A percentile compares a stretch with the other conserved stretches of the same genome.
phyloP scores from a whole-genome alignment of 768 basidiomycete genomes.

The Agaricus sinodeliciosus region DNA sequence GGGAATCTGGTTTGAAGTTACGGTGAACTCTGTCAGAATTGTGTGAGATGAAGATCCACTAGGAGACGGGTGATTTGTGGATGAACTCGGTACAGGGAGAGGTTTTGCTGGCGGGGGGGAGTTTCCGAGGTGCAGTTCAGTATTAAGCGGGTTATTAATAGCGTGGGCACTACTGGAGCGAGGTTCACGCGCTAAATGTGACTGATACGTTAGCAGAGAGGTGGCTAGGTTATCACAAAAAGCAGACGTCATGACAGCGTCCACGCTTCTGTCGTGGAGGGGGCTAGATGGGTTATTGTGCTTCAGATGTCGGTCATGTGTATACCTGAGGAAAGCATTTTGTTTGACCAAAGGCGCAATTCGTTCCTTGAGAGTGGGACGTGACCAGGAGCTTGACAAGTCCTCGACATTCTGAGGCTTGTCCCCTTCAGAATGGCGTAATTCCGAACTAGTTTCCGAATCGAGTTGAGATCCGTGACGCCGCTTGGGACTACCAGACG shows the following conservation, averaged over 20 bases:
- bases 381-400: neutral
- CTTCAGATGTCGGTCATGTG: neutral
- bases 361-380: conserved; percentile 9
- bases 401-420: neutral
- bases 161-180: neutral
- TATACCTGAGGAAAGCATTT: conserved; percentile 6
- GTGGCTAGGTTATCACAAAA: neutral
- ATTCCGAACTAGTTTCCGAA: no score
- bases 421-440: neutral
- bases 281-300: neutral
- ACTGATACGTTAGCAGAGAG: neutral
- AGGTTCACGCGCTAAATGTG: neutral
- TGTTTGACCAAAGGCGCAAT: conserved; percentile 15
- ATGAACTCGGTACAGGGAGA: no score
- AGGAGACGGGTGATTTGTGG: no score
- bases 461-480: no score
- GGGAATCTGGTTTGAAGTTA: neutral
- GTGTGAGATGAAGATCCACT: no score
- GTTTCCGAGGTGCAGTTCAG: neutral
- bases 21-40: neutral
- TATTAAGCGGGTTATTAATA: neutral
- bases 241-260: conserved; percentile 2
- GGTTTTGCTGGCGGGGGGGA: neutral
- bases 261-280: neutral
- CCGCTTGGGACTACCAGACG: neutral